Evolutionary conservation across 768 basidiomycete species (phyloP), one percentile per base, ranked within the genome.

Genomic region (Tephrocybe sp.): DNA sequence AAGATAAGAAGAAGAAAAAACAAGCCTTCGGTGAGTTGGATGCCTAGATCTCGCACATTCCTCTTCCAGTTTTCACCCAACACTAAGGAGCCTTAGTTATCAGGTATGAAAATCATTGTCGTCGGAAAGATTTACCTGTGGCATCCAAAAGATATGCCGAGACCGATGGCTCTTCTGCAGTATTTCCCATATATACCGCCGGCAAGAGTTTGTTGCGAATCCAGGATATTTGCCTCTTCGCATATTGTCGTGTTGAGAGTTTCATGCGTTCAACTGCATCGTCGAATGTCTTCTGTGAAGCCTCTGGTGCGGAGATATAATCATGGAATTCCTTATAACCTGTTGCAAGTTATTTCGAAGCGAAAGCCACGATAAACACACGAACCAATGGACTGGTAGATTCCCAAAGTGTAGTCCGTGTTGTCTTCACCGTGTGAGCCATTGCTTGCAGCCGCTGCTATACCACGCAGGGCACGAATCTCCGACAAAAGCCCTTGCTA

Each of bases 371-470:
- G 30, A 35, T 61, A 26, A 26, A 26, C 26, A 26, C 26, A 26
- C 26, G 26, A 26, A 89, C 95, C 96, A 53, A 99, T 99, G 0
- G 92, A 82, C 65, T 99, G 97, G 67, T 89, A 98, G 50, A 98
- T 89, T 1, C 97, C 96, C 9, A 85, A 67, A 0, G 89, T 89
- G 60, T 83, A 87, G 62, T 93, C 80, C n/a, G 66, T 45, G 11
- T 62, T 54, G 5, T 26, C 43, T 13, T 55, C 23, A 34, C 45
- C 34, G 6, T 39, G 12, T 19, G 48, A 2, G 23, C 12, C 36
- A n/a, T 26, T 13, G 20, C 52, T 47, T 26, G 52, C 48, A 22
- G 51, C 32, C 22, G 48, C 42, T 5, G 68, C 67, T 8, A 75
- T 65, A 41, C 70, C 60, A 32, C 63, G 70, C 43, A 96, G 65